These are phyloP conservation scores for Alternaria sp. DNA, from an alignment of 2,329 filamentous ascomycete species.

Conservation along the genomic window DNA sequence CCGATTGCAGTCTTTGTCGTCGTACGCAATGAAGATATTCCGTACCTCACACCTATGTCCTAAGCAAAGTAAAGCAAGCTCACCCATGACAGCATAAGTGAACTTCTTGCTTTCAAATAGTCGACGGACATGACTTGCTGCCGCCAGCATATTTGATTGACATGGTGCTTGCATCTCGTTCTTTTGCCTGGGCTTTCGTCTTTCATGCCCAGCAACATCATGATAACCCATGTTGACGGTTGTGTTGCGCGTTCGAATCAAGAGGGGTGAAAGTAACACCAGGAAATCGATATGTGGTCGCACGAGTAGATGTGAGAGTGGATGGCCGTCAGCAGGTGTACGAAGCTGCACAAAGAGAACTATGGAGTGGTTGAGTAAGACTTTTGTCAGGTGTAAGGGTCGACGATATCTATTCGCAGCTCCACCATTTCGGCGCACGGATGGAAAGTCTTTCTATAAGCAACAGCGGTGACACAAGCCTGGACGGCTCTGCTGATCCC, in stretches of 20 bases:
- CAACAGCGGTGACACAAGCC: constrained; percentile 8
- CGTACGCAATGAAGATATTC: constrained; percentile 44
- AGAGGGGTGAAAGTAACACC: background rate
- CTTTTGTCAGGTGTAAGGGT: background rate
- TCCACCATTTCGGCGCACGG: constrained; percentile 7
- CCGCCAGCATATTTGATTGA: constrained; percentile 35
- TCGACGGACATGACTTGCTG: constrained; percentile 33
- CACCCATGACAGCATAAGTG: constrained; percentile 39
- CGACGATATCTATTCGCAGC: constrained; percentile 4
- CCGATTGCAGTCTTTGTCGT: constrained; percentile 37
- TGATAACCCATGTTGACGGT: constrained; percentile 28
- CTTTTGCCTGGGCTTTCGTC: constrained; percentile 27
- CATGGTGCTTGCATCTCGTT: constrained; percentile 26
- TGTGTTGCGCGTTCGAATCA: constrained; percentile 17
- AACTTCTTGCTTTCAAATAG: constrained; percentile 43
- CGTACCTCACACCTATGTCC: constrained; percentile 39
- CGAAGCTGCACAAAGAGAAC: background rate
- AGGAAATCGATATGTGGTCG: background rate
- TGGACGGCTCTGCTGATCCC: constrained; percentile 8
- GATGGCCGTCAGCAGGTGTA: background rate
- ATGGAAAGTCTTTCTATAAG: constrained; percentile 7
- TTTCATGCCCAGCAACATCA: constrained; percentile 30
- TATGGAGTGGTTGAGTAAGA: background rate
- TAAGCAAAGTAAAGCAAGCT: constrained; percentile 41
- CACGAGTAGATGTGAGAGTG: background rate